Conservation (phyloP, 2,329 filamentous ascomycete genomes). For the Cryphonectria nitschkei region DNA sequence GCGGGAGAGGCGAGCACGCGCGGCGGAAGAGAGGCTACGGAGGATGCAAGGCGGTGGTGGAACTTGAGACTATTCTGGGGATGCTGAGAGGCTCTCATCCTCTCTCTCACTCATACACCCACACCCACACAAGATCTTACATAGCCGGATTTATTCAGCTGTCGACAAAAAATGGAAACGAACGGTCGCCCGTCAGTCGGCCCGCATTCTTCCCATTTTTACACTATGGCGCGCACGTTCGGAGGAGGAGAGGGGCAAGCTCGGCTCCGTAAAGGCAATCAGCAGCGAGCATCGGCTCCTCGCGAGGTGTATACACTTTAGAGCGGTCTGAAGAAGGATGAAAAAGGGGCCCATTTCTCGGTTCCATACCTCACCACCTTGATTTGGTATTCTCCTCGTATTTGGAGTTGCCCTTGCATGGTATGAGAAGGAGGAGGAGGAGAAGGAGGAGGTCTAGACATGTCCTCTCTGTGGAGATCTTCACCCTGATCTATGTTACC, state of each 20-base stretch:
- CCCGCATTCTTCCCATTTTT: background rate
- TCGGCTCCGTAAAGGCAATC: background rate
- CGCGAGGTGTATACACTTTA: background rate
- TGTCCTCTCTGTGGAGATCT: background rate
- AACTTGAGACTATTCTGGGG: constrained; percentile 23
- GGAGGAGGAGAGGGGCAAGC: background rate
- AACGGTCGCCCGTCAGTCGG: constrained; percentile 7
- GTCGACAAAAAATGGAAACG: background rate
- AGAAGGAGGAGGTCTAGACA: background rate
- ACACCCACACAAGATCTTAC: background rate
- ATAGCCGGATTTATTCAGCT: background rate
- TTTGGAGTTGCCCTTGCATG: background rate
- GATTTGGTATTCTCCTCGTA: background rate
- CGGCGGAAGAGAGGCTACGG: constrained; percentile 85
- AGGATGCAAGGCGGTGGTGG: constrained; percentile 58
- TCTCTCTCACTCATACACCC: background rate
- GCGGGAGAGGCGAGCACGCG: constrained; percentile 84
- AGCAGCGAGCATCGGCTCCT: background rate
- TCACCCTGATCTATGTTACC: background rate
- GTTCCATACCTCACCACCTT: background rate
- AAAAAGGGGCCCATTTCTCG: background rate
- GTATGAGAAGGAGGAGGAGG: background rate
- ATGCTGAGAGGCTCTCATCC: too few relatives aligned
- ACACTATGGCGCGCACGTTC: background rate
- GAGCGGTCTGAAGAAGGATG: background rate